Conservation (phyloP, 108 stramenopile species). For the Mediolabrus comicus region DNA sequence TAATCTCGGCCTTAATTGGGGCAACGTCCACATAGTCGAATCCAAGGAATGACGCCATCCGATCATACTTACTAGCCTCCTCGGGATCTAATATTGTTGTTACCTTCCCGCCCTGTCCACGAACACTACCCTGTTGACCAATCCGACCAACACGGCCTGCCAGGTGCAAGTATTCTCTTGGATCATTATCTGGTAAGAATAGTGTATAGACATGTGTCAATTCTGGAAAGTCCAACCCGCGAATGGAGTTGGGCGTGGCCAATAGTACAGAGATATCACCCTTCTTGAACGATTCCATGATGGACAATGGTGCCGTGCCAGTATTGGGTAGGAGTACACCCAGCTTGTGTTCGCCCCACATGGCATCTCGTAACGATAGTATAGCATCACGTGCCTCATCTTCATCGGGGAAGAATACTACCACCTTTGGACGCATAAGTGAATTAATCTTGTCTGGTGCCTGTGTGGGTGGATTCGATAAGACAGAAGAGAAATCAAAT, state of each 20-base stretch:
- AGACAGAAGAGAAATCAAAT: slow-evolving; percentile 2
- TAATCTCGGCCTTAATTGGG: slow-evolving; percentile 37
- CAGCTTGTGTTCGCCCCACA: slow-evolving; percentile 81
- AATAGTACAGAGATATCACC: slow-evolving; percentile 70
- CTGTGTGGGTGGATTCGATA: slow-evolving; percentile 10
- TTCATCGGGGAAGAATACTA: slow-evolving; percentile 83
- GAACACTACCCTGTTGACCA: slow-evolving; percentile 72
- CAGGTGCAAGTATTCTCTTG: slow-evolving; percentile 82
- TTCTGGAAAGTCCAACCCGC: slow-evolving; percentile 80
- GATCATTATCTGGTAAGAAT: slow-evolving; percentile 80
- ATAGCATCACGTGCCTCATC: slow-evolving; percentile 64
- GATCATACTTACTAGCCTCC: slow-evolving; percentile 69
- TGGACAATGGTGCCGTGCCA: slow-evolving; percentile 60
- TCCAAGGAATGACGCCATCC: slow-evolving; percentile 62
- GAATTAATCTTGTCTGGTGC: slow-evolving; percentile 9
- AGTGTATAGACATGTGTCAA: slow-evolving; percentile 85
- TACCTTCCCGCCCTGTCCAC: slow-evolving; percentile 68
- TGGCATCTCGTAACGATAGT: slow-evolving; percentile 63
- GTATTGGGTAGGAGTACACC: slow-evolving; percentile 78
- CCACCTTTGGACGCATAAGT: slow-evolving; percentile 69
- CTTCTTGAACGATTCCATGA: slow-evolving; percentile 78
- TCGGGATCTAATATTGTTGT: slow-evolving; percentile 64
- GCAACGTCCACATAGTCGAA: slow-evolving; percentile 72
- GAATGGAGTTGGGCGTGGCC: slow-evolving; percentile 80
- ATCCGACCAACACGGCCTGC: slow-evolving; percentile 88